Base-by-base conservation (phyloP, 768 basidiomycete species). In the Boletus subparvulus region DNA sequence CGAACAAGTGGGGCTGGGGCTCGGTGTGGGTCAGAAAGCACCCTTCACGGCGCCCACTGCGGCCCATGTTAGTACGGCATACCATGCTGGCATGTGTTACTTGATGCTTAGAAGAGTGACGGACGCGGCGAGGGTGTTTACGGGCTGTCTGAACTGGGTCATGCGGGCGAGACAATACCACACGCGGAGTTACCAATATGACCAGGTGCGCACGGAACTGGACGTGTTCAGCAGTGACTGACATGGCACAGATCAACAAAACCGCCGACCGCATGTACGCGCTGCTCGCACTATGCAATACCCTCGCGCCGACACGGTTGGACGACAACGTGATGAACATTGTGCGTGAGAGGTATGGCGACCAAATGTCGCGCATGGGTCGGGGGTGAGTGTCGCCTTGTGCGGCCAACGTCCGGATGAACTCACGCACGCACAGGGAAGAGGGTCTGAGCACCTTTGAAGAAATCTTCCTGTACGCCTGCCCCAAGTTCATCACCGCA, bases 241-340 rank as follows among this genome's bases (percentile, higher is more conserved):
- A 57, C 47, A 8, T 17, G 26, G 26, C 4, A 37, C 64, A 93
- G 91, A 97, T 99, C 74, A 94, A 88, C 77, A 98, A 98, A 80
- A 95, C 91, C 17, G 95, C 93, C 4, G 97, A 99, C 68, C 80
- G 97, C 45, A 99, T 98, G 95, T 96, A 98, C 66, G 94, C 94
- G 6, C 74, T 99, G 33, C 91, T 98, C 60, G 92, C 94, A 8
- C 85, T 99, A 57, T 96, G 94, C 76, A 90, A 93, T 63, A 89
- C 92, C 1, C 81, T 98, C 10, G 94, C 94, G 4, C 95, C 97
- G 3, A 94, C 88, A 54, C 82, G 94, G 55, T 77, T 96, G 59
- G 96, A 98, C 66, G 95, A 97, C 70, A 94, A 93, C 68, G 94
- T 96, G 67, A 87, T 93, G 73, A 88, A 92, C 70, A 87, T 87